Evolutionary conservation across 2,329 filamentous ascomycete species (phyloP).

Genomic region (Aspergillus spinulosporus): DNA sequence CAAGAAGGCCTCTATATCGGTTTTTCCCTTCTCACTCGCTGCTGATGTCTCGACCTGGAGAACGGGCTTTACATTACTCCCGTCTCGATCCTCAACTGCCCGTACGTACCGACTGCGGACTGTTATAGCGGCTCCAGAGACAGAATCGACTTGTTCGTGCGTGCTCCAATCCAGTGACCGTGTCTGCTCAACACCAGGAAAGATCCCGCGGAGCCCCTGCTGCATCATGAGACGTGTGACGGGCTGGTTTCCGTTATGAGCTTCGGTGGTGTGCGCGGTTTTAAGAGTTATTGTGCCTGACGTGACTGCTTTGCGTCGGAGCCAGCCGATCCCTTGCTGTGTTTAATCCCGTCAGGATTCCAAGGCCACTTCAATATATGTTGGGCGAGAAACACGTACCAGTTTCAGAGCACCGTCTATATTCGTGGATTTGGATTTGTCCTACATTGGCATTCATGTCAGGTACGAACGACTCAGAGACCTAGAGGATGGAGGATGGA

Average conservation of each 20-base stretch:
- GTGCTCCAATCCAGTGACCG: not conserved
- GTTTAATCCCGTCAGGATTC: no score
- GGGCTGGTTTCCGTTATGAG: no score
- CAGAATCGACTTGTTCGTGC: conserved; percentile 1
- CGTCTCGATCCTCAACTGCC: not conserved
- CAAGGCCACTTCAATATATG: no score
- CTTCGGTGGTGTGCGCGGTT: not conserved
- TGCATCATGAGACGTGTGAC: not conserved
- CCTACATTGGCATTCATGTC: not conserved
- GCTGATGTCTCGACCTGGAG: not conserved
- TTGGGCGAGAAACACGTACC: not conserved
- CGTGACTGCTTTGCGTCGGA: conserved; percentile 2
- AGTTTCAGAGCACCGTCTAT: conserved; percentile 2
- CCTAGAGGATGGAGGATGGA: not conserved
- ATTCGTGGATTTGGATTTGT: not conserved
- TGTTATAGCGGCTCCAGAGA: not conserved
- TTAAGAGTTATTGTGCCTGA: conserved; percentile 5
- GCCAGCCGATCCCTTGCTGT: conserved; percentile 9
- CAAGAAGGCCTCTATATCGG: not conserved
- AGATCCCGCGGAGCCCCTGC: conserved; percentile 6
- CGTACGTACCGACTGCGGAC: conserved; percentile 1
- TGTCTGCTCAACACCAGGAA: conserved; percentile 5
- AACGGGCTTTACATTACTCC: not conserved
- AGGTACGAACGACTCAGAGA: no score
- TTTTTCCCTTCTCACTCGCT: not conserved